Base-by-base conservation (phyloP, 306 rosid genomes). In the Clitoria ternatea region DNA sequence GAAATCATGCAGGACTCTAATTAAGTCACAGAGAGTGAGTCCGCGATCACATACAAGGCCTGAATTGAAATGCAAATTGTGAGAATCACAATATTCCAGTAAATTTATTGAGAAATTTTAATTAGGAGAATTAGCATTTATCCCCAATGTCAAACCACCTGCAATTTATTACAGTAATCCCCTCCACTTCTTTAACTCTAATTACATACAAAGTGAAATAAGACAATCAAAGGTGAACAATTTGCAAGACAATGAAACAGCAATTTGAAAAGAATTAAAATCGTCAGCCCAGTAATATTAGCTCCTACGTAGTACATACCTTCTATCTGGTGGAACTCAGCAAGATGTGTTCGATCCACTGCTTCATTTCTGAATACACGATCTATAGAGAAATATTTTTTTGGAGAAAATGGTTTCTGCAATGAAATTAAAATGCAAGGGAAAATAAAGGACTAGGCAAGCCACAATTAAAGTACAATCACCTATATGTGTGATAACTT, bases 341-440 rank as follows among this genome's bases (percentile, higher is more conserved):
- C 96, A 72, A 94, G 98, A 83, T 94, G 98, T 23, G 98, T 94
- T 42, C 99, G 86, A 82, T 94, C 99, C 4, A 94, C 97, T 2
- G 99, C 99, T 77, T 94, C 99, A 79, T 94, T 94, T 79, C 99
- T 86, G 83, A 94, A 94, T 5, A 94, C 99, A 19, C 99, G 96
- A 66, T 94, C 97, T 49, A 94, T 94, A 23, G 99, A 94, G 88
- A 85, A 91, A 80, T 94, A 94, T 69, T 86, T 94, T 74, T 91
- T 87, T 1, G 97, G 97, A 45, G 73, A 30, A 82, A 94, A 94
- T 32, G 96, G 92, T 82, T 89, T 91, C 97, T 89, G 86, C 73
- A 47, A 67, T 79, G 35, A 75, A 59, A 75, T 44, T 48, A 47
- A 70, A 52, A 75, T 49, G 42, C 12, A 70, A 61, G 48, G 32